Evolutionary conservation across 306 rosid species (phyloP), one percentile per base, ranked within the genome.

Genomic region (Calophaca sinica): DNA sequence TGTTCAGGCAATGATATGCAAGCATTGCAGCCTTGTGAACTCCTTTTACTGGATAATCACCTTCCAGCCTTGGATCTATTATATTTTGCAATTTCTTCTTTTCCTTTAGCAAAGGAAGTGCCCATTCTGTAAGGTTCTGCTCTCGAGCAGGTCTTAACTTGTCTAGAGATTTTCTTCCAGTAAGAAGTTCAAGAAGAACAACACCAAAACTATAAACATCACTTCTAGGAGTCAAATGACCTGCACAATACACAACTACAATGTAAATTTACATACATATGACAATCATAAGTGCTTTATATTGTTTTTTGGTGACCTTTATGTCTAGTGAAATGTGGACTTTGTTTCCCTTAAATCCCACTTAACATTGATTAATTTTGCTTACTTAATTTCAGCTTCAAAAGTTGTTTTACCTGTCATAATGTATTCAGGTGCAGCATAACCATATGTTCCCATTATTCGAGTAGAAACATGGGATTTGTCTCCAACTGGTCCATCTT

Each of bases 391-490:
- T 33, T 9, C 13, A 39, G 28, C 51, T 51, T 53, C 53, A 62
- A 31, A 67, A 12, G 41, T 50, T 35, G 46, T 59, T 57, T 73
- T 72, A 86, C 99, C 99, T 28, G 99, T 96, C 96, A 92, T 84
- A 64, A 92, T 92, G 79, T 96, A 96, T 82, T 92, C 99, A 0
- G 99, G 99, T 35, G 99, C 99, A 54, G 99, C 99, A 82, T 96
- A 96, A 4, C 99, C 99, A 62, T 96, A 96, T 6, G 99, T 96
- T 69, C 99, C 99, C 97, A 96, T 96, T 61, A 96, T 84, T 66
- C 99, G 86, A 60, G 99, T 96, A 8, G 98, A 96, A 70, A 96
- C 99, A 71, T 96, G 98, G 60, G 97, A 96, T 76, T 90, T 85
- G 83, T 94, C 99, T 14, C 99, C 99, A 6, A 87, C 97, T 8